Evolutionary conservation across 768 basidiomycete genomes (phyloP).

Genomic region (Hygrocybe coccinea): DNA sequence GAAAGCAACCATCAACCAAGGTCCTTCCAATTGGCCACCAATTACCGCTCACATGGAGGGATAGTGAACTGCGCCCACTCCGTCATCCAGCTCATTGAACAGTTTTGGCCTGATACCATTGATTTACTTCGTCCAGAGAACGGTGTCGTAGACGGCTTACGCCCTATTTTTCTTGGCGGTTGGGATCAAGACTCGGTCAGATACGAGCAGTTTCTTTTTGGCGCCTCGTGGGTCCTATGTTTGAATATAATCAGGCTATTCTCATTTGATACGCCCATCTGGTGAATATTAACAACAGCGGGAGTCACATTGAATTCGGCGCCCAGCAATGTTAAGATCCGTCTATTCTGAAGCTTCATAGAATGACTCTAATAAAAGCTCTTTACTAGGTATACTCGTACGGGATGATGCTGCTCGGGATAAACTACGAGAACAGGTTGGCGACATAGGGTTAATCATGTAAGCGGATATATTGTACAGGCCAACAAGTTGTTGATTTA

Average conservation of each 20-base stretch:
- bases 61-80: slow-evolving; percentile 70
- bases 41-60: slow-evolving; percentile 69
- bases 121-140: slow-evolving; percentile 53
- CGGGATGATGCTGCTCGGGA: too few species aligned
- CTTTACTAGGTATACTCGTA: slow-evolving; percentile 14
- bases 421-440: too few species aligned
- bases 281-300: slow-evolving; percentile 30
- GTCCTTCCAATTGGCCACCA: slow-evolving; percentile 55
- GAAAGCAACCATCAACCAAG: slow-evolving; percentile 11
- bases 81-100: slow-evolving; percentile 55
- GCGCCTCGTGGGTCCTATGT: slow-evolving; percentile 40
- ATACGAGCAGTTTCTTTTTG: slow-evolving; percentile 59
- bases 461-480: slow-evolving; percentile 50
- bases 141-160: slow-evolving; percentile 49
- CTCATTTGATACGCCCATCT: not conserved
- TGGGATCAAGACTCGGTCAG: slow-evolving; percentile 40
- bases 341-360: slow-evolving; percentile 21
- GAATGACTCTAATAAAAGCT: slow-evolving; percentile 64
- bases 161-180: slow-evolving; percentile 54
- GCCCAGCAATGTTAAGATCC: slow-evolving; percentile 54
- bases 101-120: slow-evolving; percentile 61
- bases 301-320: slow-evolving; percentile 52
- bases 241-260: not conserved
- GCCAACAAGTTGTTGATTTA: slow-evolving; percentile 51
- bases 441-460: slow-evolving; percentile 35